phyloP scores from a whole-genome alignment of 306 rosid species.

The Prunus salicina region DNA sequence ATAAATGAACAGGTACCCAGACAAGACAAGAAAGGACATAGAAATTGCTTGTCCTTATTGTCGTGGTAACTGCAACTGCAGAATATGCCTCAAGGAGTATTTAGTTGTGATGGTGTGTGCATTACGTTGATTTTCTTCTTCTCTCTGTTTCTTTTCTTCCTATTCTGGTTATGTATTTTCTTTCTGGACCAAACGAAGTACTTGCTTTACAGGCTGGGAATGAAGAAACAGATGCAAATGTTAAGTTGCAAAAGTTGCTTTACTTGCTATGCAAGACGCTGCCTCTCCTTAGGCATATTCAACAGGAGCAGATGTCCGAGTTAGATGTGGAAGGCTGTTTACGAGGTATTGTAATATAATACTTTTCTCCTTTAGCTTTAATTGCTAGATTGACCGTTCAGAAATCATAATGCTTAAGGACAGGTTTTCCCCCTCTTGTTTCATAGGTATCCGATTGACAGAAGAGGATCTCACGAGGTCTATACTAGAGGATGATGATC shows the following conservation, averaged over 20 bases:
- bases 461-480: constrained; percentile 50
- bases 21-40: constrained; percentile 48
- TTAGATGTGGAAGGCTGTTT: constrained; percentile 43
- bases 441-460: constrained; percentile 37
- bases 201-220: constrained; percentile 34
- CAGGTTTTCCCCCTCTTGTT: constrained; percentile 12
- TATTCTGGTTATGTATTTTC: constrained; percentile 5
- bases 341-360: constrained; percentile 39
- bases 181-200: constrained; percentile 6
- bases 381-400: constrained; percentile 15
- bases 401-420: constrained; percentile 14
- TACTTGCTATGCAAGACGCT: constrained; percentile 51
- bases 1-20: constrained; percentile 47
- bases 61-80: constrained; percentile 54
- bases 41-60: constrained; percentile 55
- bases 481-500: constrained; percentile 49
- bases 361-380: constrained; percentile 4
- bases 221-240: constrained; percentile 40
- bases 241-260: constrained; percentile 45
- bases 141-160: constrained; percentile 4
- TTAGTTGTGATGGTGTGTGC: constrained; percentile 38
- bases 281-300: constrained; percentile 57
- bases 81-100: constrained; percentile 55
- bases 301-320: constrained; percentile 52
- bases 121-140: constrained; percentile 18